Conservation (phyloP, 2,329 filamentous ascomycete genomes). For the Xylaria sp. region DNA sequence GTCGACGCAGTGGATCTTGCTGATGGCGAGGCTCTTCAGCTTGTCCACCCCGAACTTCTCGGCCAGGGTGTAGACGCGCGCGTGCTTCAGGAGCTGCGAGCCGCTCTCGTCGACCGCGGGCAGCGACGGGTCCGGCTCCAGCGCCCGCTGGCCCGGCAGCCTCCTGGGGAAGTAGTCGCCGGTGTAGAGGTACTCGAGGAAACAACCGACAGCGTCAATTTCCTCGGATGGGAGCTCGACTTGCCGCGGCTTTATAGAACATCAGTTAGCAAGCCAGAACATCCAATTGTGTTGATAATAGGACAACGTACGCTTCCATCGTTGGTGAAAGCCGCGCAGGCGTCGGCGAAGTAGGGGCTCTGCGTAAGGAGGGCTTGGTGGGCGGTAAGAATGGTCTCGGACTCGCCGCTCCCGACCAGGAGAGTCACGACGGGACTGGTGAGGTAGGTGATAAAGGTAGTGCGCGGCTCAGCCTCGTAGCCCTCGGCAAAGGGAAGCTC, state of each 20-base stretch:
- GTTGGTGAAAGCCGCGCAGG: constrained; percentile 63
- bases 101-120: constrained; percentile 76
- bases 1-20: constrained; percentile 90
- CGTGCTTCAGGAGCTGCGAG: constrained; percentile 83
- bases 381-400: constrained; percentile 68
- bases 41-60: constrained; percentile 71
- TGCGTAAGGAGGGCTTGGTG: constrained; percentile 76
- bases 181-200: constrained; percentile 83
- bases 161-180: constrained; percentile 82
- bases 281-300: not conserved
- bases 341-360: constrained; percentile 74
- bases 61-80: constrained; percentile 85
- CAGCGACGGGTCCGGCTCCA: constrained; percentile 69
- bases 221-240: constrained; percentile 71
- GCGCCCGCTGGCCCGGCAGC: constrained; percentile 61
- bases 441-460: constrained; percentile 61
- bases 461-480: constrained; percentile 41
- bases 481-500: constrained; percentile 46
- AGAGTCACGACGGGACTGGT: constrained; percentile 71
- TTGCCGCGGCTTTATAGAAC: constrained; percentile 55
- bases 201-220: constrained; percentile 74
- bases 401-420: constrained; percentile 63
- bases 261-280: not conserved
- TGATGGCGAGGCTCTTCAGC: constrained; percentile 77
- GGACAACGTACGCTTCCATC: constrained; percentile 58